These are phyloP conservation scores for Microglena sp. DNA, from an alignment of 139 green algal species.

Conservation along the genomic window DNA sequence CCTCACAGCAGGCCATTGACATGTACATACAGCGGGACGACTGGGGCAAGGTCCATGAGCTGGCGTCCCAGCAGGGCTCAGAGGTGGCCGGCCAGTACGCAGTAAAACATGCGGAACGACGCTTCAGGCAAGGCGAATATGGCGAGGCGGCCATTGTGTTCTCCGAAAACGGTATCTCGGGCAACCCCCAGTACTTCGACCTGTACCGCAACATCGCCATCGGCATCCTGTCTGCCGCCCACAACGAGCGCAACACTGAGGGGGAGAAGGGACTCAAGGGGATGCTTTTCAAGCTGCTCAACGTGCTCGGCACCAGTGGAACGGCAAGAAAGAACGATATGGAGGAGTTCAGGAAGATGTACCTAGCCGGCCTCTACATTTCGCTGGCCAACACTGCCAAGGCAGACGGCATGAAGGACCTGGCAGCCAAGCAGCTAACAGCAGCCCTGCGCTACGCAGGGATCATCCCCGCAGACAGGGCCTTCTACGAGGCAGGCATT, in stretches of 20 bases:
- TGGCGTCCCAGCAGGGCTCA: conserved; percentile 43
- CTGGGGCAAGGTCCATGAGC: conserved; percentile 59
- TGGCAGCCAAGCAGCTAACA: conserved; percentile 56
- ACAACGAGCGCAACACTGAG: conserved; percentile 13
- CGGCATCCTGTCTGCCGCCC: conserved; percentile 39
- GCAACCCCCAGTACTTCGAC: conserved; percentile 36
- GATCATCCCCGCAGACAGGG: conserved; percentile 63
- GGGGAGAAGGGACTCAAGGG: conserved; percentile 28
- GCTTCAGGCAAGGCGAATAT: conserved; percentile 41
- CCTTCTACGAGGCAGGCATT: conserved; percentile 49
- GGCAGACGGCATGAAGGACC: conserved; percentile 31
- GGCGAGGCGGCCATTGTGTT: conserved; percentile 31
- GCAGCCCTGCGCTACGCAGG: conserved; percentile 53
- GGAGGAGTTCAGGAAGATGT: conserved; percentile 31
- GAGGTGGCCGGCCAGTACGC: conserved; percentile 38
- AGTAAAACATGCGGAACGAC: conserved; percentile 47
- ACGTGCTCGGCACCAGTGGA: conserved; percentile 10
- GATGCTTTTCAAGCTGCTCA: conserved; percentile 37
- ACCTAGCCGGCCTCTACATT: conserved; percentile 49
- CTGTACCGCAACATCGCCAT: conserved; percentile 54
- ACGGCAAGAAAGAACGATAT: conserved; percentile 18
- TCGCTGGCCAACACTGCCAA: conserved; percentile 14
- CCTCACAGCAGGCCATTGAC: conserved; percentile 39
- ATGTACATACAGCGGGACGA: conserved; percentile 48
- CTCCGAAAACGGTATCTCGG: conserved; percentile 29